A percentile compares a stretch with the other conserved stretches of the same genome.
Evolutionary conservation across 345 rosid genomes (phyloP).

Genomic region (Populus euphratica): DNA sequence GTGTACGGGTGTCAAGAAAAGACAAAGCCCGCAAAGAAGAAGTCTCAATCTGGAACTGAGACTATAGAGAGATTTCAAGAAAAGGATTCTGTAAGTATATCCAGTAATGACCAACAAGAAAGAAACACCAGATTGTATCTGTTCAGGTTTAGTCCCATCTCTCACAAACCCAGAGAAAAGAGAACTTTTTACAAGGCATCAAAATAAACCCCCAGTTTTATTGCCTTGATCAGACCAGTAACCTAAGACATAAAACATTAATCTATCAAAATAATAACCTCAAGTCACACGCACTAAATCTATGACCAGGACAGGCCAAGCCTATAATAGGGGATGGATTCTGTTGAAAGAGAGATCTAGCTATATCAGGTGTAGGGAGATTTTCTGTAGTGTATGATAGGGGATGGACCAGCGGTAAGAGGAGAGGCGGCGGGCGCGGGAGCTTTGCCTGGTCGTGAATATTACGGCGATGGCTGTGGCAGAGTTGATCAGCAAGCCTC

Average conservation of each 20-base stretch:
- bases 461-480: slow-evolving; percentile 1
- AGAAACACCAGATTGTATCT: neutral
- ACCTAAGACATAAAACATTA: neutral
- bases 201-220: neutral
- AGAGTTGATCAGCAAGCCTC: slow-evolving; percentile 6
- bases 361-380: neutral
- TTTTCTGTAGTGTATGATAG: neutral
- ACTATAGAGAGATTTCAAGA: neutral
- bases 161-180: neutral
- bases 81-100: neutral
- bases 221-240: neutral
- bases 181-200: neutral
- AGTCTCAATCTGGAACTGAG: slow-evolving; percentile 1
- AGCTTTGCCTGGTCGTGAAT: slow-evolving; percentile 15
- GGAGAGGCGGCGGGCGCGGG: slow-evolving; percentile 20
- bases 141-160: slow-evolving; percentile 5
- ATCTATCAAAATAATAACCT: neutral
- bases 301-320: neutral
- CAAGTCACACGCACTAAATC: neutral
- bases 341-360: neutral
- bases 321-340: neutral
- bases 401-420: neutral
- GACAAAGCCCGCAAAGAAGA: neutral
- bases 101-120: neutral
- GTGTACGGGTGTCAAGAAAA: neutral